Conservation (phyloP, 2,329 filamentous ascomycete species). For the Fusarium sp. region DNA sequence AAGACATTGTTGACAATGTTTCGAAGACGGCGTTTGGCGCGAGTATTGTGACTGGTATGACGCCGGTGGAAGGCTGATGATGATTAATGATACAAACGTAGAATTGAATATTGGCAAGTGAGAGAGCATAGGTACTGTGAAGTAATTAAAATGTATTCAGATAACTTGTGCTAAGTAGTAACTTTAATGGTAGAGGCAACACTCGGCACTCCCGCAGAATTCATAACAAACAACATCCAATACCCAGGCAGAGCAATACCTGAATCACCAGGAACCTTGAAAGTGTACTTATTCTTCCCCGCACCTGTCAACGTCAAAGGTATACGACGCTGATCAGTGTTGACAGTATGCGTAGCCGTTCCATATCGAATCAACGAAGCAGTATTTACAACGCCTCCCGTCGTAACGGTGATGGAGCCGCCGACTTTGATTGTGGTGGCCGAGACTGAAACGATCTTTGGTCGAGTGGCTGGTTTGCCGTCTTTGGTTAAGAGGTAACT, state of each 20-base stretch:
- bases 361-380: constrained; percentile 32
- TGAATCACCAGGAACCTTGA: constrained; percentile 27
- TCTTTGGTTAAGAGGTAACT: constrained; percentile 25
- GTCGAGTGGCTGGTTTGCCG: constrained; percentile 20
- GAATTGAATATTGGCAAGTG: fast-evolving
- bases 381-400: not conserved
- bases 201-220: constrained; percentile 30
- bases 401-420: constrained; percentile 10
- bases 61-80: not conserved
- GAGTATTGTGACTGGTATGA: not conserved
- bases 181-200: constrained; percentile 30
- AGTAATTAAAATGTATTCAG: not conserved
- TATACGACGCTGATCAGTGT: constrained; percentile 32
- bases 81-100: not conserved
- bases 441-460: constrained; percentile 21
- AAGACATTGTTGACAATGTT: not conserved
- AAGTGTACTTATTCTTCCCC: constrained; percentile 21
- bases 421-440: constrained; percentile 8
- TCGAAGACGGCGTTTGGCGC: not conserved
- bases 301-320: constrained; percentile 2
- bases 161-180: not conserved
- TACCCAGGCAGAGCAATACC: constrained; percentile 36
- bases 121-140: not conserved
- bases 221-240: constrained; percentile 41
- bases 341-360: constrained; percentile 32